Base-by-base conservation (phyloP, 1,284 basidiomycete genomes). In the Thelephora terrestris region DNA sequence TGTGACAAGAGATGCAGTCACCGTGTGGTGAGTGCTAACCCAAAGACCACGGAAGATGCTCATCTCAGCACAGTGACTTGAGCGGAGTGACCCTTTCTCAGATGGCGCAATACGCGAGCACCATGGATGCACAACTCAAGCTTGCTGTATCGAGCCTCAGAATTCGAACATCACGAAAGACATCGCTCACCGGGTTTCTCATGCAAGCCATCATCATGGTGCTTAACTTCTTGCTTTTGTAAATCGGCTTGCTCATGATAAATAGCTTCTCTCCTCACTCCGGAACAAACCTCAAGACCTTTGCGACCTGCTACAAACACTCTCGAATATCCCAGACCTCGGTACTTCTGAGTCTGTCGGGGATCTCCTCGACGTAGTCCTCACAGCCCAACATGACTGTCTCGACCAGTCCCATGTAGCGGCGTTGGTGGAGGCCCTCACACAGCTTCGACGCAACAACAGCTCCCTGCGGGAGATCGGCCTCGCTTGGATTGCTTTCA, bases 401-500 rank as follows among this genome's bases (percentile, higher is more conserved):
- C 25, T 21, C 18, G 6, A 42, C 25, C 25, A 21, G 21, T n/a
- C 39, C 39, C 12, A 23, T 25, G 18, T 14, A 20, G 12, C n/a
- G 20, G n/a, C 6, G 21, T 25, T 42, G 20, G 9, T 21, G 16
- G 39, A 55, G 34, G 42, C 52, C 16, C 24, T 56, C 21, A 40
- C 57, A 14, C 38, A 27, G 23, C 39, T 47, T 2, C 43, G 53
- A 20, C 29, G 27, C 24, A 34, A n/a, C 24, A 27, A 29, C 23
- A 45, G 43, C 20, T 38, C 35, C 5, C 43, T 23, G n/a, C 24
- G 52, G 45, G 32, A 20, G 4, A 27, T 45, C 2, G 86, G 82
- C 5, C 61, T 64, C 48, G 76, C 67, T 43, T 96, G 84, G 81
- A 68, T 93, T 38, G 74, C 72, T 0, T 61, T 90, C 24, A 77